Conservation (phyloP, 1,284 basidiomycete genomes). For the Tetrapyrgos nigripes region DNA sequence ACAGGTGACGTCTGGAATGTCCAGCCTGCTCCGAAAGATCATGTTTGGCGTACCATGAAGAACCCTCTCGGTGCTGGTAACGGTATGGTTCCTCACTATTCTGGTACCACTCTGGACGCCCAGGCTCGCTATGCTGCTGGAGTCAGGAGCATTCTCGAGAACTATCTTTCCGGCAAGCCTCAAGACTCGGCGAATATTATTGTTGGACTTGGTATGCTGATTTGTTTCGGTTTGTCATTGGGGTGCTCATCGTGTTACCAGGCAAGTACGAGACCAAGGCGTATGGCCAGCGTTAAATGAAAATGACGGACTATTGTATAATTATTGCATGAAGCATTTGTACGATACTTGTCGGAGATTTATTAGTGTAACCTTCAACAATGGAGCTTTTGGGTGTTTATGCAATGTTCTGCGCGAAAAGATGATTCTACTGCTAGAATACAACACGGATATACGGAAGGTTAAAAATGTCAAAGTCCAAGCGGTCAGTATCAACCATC, state of each 20-base stretch:
- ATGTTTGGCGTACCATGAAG: conserved; percentile 86
- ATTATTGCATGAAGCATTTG: not conserved
- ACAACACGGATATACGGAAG: too few relatives aligned
- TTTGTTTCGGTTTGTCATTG: conserved; percentile 16
- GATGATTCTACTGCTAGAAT: not conserved
- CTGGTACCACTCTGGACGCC: conserved; percentile 91
- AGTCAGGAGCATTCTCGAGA: conserved; percentile 80
- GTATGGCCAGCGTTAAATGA: conserved; percentile 54
- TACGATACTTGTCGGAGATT: not conserved
- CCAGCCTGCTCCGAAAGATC: conserved; percentile 86
- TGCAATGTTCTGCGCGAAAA: not conserved
- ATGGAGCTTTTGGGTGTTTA: not conserved
- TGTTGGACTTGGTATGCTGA: conserved; percentile 64
- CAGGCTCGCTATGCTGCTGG: conserved; percentile 90
- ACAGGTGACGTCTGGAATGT: conserved; percentile 81
- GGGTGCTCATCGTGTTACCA: conserved; percentile 10
- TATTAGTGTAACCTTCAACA: not conserved
- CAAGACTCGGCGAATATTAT: conserved; percentile 88
- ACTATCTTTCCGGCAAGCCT: conserved; percentile 72
- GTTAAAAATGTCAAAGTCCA: not conserved
- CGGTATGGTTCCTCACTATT: conserved; percentile 89
- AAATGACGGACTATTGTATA: not conserved
- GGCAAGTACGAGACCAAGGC: conserved; percentile 70
- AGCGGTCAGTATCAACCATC: conserved; percentile 1
- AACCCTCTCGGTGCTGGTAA: conserved; percentile 84